A percentile compares a stretch with the other conserved stretches of the same genome.
Evolutionary conservation across 805 yeast genomes (phyloP).

Genomic region (Barnettozyma populi): DNA sequence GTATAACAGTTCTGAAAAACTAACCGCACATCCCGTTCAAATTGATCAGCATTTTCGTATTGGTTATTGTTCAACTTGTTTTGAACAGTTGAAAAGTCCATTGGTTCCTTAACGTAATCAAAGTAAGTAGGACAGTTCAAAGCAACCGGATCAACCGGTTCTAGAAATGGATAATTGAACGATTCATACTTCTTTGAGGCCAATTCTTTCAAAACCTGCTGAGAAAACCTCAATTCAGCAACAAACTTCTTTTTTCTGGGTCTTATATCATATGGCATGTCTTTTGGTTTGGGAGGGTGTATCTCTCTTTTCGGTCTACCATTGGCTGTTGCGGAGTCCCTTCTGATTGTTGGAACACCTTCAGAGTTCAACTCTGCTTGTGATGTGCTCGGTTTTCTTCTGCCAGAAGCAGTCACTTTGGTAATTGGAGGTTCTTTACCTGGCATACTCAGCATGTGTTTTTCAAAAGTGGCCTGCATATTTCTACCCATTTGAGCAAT

Average conservation of each 20-base stretch:
- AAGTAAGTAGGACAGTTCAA: slow-evolving; percentile 86
- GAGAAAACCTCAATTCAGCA: slow-evolving; percentile 83
- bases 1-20: slow-evolving; percentile 85
- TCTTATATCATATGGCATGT: slow-evolving; percentile 82
- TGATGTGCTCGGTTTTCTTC: slow-evolving; percentile 24
- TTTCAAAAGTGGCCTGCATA: slow-evolving; percentile 87
- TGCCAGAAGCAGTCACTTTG: slow-evolving; percentile 11
- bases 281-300: slow-evolving; percentile 94
- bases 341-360: slow-evolving; percentile 60
- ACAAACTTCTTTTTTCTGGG: slow-evolving; percentile 91
- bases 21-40: slow-evolving; percentile 74
- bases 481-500: slow-evolving; percentile 90
- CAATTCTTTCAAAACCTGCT: slow-evolving; percentile 75
- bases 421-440: slow-evolving; percentile 40
- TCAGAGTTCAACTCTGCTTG: slow-evolving; percentile 31
- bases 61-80: slow-evolving; percentile 78
- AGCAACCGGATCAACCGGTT: slow-evolving; percentile 94
- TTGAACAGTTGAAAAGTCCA: slow-evolving; percentile 88
- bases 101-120: slow-evolving; percentile 84
- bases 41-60: slow-evolving; percentile 84
- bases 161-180: slow-evolving; percentile 83
- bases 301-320: slow-evolving; percentile 94
- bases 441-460: slow-evolving; percentile 90
- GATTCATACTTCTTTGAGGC: slow-evolving; percentile 76
- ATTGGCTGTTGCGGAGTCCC: slow-evolving; percentile 61